Percentiles rank a stretch among this genome's conserved stretches.
phyloP scores from a whole-genome alignment of 345 rosid genomes.

The Draba incana region DNA sequence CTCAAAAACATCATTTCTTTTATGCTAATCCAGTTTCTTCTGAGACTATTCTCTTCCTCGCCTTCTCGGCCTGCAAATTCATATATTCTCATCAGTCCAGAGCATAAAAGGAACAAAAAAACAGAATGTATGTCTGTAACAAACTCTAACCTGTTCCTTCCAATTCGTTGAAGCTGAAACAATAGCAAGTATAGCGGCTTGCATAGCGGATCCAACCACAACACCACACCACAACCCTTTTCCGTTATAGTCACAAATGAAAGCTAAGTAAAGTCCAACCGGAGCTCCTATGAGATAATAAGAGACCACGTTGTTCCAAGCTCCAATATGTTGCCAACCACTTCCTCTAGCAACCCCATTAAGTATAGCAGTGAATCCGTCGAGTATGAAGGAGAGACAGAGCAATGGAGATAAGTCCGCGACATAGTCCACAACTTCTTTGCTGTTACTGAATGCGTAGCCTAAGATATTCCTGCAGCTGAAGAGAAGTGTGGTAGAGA shows the following conservation, averaged over 20 bases:
- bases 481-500: conserved; percentile 42
- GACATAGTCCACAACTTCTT: conserved; percentile 46
- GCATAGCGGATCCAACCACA: conserved; percentile 45
- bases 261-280: conserved; percentile 44
- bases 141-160: conserved; percentile 37
- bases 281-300: conserved; percentile 47
- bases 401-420: conserved; percentile 43
- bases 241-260: conserved; percentile 31
- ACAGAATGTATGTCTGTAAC: not conserved
- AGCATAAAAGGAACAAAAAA: not conserved
- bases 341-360: conserved; percentile 49
- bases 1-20: not conserved
- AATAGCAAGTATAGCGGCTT: conserved; percentile 32
- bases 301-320: conserved; percentile 40
- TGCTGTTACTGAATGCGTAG: conserved; percentile 44
- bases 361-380: conserved; percentile 39
- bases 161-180: conserved; percentile 46
- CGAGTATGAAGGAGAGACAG: conserved; percentile 46
- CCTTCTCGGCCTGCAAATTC: conserved; percentile 36
- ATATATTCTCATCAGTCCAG: not conserved
- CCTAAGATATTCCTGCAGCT: conserved; percentile 35
- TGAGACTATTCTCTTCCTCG: conserved; percentile 30
- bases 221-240: conserved; percentile 52
- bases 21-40: conserved; percentile 18
- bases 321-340: conserved; percentile 52